These are phyloP conservation scores for Penicillium olsonii DNA, from an alignment of 2,329 filamentous ascomycete species.

Conservation along the genomic window DNA sequence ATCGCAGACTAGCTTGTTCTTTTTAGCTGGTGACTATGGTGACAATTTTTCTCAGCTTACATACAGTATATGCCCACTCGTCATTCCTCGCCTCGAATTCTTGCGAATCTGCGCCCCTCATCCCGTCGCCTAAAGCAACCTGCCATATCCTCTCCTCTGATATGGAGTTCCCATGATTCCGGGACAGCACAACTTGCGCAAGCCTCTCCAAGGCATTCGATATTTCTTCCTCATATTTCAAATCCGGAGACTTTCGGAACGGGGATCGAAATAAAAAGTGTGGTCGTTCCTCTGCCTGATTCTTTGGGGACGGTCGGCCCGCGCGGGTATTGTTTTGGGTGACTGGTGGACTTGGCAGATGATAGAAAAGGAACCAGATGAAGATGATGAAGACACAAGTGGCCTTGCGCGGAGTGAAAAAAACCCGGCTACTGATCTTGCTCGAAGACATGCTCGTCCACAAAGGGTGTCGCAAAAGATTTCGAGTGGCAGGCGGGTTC, in stretches of 20 bases:
- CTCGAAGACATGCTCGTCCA: background rate
- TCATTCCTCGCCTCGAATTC: background rate
- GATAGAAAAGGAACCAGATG: conserved; percentile 1
- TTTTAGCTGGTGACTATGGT: background rate
- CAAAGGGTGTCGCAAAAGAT: background rate
- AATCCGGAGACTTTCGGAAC: background rate
- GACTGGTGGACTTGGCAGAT: conserved; percentile 3
- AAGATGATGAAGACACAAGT: background rate
- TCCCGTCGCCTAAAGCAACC: background rate
- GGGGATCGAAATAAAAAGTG: conserved; percentile 1
- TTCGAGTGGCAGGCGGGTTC: background rate
- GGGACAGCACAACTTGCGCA: background rate
- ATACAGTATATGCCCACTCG: conserved; percentile 1
- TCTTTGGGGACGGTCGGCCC: conserved; percentile 12
- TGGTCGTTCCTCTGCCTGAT: conserved; percentile 10
- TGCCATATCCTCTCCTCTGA: conserved; percentile 4
- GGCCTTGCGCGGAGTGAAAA: background rate
- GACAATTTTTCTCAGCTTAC: background rate
- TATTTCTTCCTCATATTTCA: background rate
- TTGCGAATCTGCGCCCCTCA: background rate
- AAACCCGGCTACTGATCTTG: background rate
- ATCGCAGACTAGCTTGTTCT: conserved; percentile 2
- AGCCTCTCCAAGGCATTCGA: background rate
- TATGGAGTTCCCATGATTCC: background rate
- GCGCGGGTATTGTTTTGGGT: conserved; percentile 4